Evolutionary conservation across 177 flowering plant species (phyloP).

Genomic region (Tripterygium wilfordii): DNA sequence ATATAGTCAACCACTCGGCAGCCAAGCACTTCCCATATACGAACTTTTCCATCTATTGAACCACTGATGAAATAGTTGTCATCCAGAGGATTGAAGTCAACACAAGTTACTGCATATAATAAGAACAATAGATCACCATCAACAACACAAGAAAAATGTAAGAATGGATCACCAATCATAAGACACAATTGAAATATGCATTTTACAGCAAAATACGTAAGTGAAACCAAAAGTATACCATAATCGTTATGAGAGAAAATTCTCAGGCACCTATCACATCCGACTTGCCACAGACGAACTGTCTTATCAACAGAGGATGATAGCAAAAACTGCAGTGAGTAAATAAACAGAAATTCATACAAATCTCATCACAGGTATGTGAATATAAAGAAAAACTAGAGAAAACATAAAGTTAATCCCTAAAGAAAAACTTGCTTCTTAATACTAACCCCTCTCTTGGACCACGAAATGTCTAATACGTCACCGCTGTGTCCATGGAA

Average conservation of each 20-base stretch:
- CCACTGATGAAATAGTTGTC: conserved; percentile 88
- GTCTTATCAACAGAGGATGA: conserved; percentile 85
- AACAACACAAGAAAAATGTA: background rate
- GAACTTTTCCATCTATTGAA: conserved; percentile 94
- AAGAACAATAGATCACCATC: conserved; percentile 1
- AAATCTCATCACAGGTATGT: no score
- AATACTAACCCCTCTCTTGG: conserved; percentile 65
- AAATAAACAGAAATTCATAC: no score
- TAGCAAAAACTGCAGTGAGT: conserved; percentile 52
- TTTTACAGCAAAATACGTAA: background rate
- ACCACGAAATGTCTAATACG: conserved; percentile 92
- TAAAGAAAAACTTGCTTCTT: background rate
- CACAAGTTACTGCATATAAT: conserved; percentile 67
- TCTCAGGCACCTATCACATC: conserved; percentile 52
- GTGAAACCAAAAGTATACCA: conserved; percentile 36
- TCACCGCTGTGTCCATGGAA: conserved; percentile 71
- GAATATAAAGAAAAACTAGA: no score
- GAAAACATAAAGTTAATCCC: no score
- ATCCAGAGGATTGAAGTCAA: conserved; percentile 73
- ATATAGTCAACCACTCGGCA: conserved; percentile 78
- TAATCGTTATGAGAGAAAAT: conserved; percentile 69
- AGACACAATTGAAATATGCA: background rate
- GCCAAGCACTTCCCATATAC: conserved; percentile 70
- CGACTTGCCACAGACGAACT: conserved; percentile 83
- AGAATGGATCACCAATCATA: background rate